phyloP scores from a whole-genome alignment of 1,139 yeast species.

The Debaryomyces sp. region DNA sequence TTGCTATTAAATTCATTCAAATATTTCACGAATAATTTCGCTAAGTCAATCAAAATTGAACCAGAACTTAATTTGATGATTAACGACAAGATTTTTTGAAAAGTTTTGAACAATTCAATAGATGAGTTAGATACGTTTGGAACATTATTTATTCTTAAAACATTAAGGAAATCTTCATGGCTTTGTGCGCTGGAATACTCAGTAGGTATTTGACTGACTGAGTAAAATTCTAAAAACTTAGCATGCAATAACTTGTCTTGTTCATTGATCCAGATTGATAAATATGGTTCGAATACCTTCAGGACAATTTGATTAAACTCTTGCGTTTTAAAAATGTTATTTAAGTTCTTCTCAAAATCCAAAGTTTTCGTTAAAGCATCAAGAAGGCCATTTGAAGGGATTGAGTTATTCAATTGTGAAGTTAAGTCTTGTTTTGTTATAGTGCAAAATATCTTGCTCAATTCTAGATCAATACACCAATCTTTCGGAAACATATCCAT shows the following conservation, averaged over 20 bases:
- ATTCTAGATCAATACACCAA: conserved; percentile 71
- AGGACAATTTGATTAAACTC: conserved; percentile 60
- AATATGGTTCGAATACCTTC: conserved; percentile 79
- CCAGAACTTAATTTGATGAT: conserved; percentile 76
- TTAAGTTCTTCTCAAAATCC: conserved; percentile 78
- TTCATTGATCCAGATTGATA: conserved; percentile 83
- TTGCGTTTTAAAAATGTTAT: conserved; percentile 52
- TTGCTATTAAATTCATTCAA: conserved; percentile 64
- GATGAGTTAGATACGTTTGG: conserved; percentile 79
- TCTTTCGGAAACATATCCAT: conserved; percentile 60
- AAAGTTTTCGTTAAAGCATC: conserved; percentile 38
- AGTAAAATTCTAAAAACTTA: conserved; percentile 63
- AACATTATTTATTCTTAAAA: conserved; percentile 43
- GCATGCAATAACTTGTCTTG: conserved; percentile 68
- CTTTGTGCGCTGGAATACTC: conserved; percentile 32
- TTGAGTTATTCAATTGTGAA: conserved; percentile 26
- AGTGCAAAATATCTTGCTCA: conserved; percentile 66
- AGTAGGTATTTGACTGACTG: conserved; percentile 46
- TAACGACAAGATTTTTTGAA: conserved; percentile 73
- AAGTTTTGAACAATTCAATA: conserved; percentile 80
- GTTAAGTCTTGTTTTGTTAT: conserved; percentile 69
- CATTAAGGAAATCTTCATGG: conserved; percentile 31
- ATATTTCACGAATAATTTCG: conserved; percentile 68
- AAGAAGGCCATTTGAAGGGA: conserved; percentile 61
- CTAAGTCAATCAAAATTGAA: conserved; percentile 62